Percentiles rank a stretch among this genome's conserved stretches.
These are phyloP conservation scores for Nematodospora valgi DNA, from an alignment of 805 yeast genomes.

Conservation along the genomic window DNA sequence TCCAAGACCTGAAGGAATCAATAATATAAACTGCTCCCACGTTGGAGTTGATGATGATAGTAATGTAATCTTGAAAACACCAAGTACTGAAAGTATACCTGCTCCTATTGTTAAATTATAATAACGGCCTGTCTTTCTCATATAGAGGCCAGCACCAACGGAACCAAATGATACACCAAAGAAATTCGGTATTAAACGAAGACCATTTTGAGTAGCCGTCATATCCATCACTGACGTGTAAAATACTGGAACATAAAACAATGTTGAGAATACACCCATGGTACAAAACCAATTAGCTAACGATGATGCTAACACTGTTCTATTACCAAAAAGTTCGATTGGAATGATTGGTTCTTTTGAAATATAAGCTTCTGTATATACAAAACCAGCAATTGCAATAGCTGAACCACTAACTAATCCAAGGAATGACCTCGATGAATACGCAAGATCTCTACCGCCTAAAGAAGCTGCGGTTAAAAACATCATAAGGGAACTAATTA, in stretches of 20 bases:
- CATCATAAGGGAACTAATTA: slow-evolving; percentile 56
- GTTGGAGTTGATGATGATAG: slow-evolving; percentile 18
- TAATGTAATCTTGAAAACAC: slow-evolving; percentile 35
- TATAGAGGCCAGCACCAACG: slow-evolving; percentile 60
- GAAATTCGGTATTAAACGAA: slow-evolving; percentile 62
- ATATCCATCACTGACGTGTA: slow-evolving; percentile 52
- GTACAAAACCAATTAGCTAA: slow-evolving; percentile 68
- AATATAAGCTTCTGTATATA: slow-evolving; percentile 46
- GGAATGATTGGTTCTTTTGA: slow-evolving; percentile 71
- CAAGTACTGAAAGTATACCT: slow-evolving; percentile 44
- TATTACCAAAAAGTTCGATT: slow-evolving; percentile 49
- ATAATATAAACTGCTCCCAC: slow-evolving; percentile 22
- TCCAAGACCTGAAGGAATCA: slow-evolving; percentile 59
- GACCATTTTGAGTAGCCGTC: slow-evolving; percentile 55
- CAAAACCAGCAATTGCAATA: slow-evolving; percentile 39
- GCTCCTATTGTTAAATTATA: slow-evolving; percentile 42
- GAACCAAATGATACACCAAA: slow-evolving; percentile 68
- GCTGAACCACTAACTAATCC: slow-evolving; percentile 30
- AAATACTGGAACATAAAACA: slow-evolving; percentile 71
- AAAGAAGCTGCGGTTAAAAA: slow-evolving; percentile 64
- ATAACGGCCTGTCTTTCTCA: slow-evolving; percentile 67
- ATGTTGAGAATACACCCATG: slow-evolving; percentile 59
- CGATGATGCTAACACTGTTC: slow-evolving; percentile 64
- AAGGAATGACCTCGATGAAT: slow-evolving; percentile 41
- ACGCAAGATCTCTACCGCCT: slow-evolving; percentile 55